A percentile compares a stretch with the other conserved stretches of the same genome.
These are phyloP conservation scores for Eucalyptus fibrosa DNA, from an alignment of 345 rosid species.

Conservation along the genomic window DNA sequence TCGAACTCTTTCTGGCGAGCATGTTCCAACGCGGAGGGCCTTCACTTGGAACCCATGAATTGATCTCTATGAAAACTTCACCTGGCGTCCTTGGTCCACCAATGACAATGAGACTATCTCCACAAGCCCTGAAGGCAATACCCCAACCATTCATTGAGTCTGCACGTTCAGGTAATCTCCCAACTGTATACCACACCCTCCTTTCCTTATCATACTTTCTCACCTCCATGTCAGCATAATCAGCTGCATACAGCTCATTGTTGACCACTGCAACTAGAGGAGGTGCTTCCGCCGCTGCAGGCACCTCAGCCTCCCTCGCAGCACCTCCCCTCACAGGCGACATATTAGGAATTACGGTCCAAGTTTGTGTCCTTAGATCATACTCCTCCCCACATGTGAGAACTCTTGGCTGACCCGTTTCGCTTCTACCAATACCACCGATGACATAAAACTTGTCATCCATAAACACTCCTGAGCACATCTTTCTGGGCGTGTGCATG, in stretches of 20 bases:
- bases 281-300: constrained; percentile 74
- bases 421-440: constrained; percentile 66
- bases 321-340: constrained; percentile 50
- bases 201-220: constrained; percentile 56
- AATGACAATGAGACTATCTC: constrained; percentile 74
- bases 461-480: constrained; percentile 94
- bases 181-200: constrained; percentile 52
- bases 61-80: constrained; percentile 76
- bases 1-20: constrained; percentile 64
- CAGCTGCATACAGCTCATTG: constrained; percentile 73
- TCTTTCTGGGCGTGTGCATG: constrained; percentile 80
- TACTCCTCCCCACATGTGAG: constrained; percentile 82
- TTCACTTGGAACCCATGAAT: constrained; percentile 71
- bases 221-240: constrained; percentile 73
- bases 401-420: constrained; percentile 6
- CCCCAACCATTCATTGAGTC: constrained; percentile 96
- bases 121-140: constrained; percentile 87
- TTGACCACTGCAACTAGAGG: constrained; percentile 87
- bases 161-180: constrained; percentile 75
- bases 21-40: constrained; percentile 73
- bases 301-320: constrained; percentile 25
- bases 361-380: constrained; percentile 51
- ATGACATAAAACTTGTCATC: constrained; percentile 80
- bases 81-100: constrained; percentile 73
- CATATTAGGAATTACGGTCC: constrained; percentile 77